These are phyloP conservation scores for Phanerodontia chrysosporium DNA, from an alignment of 768 basidiomycete genomes.

Conservation along the genomic window DNA sequence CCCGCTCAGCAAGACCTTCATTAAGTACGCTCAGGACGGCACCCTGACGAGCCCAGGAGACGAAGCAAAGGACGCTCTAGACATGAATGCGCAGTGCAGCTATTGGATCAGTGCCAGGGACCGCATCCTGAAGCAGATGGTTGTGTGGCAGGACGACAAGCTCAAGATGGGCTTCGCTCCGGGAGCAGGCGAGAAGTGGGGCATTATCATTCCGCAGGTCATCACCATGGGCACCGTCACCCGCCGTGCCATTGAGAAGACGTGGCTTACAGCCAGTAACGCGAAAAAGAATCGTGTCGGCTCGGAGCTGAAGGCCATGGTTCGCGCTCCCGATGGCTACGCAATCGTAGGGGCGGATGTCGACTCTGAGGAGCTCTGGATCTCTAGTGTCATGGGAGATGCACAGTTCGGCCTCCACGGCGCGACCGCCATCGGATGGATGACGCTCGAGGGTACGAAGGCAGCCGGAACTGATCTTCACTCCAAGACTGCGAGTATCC, in stretches of 20 bases:
- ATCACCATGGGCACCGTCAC: slow-evolving; percentile 99
- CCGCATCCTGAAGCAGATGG: slow-evolving; percentile 88
- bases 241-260: slow-evolving; percentile 94
- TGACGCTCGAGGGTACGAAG: slow-evolving; percentile 98
- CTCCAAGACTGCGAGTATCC: slow-evolving; percentile 90
- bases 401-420: slow-evolving; percentile 97
- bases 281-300: slow-evolving; percentile 98
- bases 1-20: slow-evolving; percentile 84
- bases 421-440: slow-evolving; percentile 96
- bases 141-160: slow-evolving; percentile 68
- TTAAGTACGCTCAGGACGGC: slow-evolving; percentile 85
- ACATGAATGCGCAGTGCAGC: slow-evolving; percentile 91
- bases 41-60: slow-evolving; percentile 78
- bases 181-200: slow-evolving; percentile 48
- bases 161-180: slow-evolving; percentile 48
- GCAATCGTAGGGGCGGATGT: slow-evolving; percentile 97
- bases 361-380: slow-evolving; percentile 98
- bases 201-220: slow-evolving; percentile 92
- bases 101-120: slow-evolving; percentile 98
- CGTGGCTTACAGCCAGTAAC: slow-evolving; percentile 97
- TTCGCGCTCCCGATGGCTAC: slow-evolving; percentile 89
- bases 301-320: slow-evolving; percentile 97
- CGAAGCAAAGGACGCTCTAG: slow-evolving; percentile 79
- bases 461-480: slow-evolving; percentile 92
- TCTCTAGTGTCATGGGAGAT: slow-evolving; percentile 97